Conservation (phyloP, 495 filamentous ascomycete genomes). For the Neurospora sublineolata region DNA sequence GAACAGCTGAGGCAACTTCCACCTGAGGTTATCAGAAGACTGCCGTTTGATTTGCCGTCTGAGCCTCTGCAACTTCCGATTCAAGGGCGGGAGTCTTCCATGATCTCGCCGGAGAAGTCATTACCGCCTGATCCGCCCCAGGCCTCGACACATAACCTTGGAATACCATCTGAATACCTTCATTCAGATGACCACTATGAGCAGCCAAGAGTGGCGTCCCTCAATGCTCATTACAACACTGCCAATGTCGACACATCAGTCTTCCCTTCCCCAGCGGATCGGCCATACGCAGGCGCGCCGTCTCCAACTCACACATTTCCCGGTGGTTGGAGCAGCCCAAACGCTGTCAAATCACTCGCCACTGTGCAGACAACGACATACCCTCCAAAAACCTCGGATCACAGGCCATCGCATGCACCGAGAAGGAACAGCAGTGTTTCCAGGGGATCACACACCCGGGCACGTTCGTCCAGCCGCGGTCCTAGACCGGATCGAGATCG, state of each 20-base stretch:
- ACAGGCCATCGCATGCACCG: neutral
- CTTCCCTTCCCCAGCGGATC: neutral
- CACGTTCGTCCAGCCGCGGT: neutral
- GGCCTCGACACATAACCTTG: neutral
- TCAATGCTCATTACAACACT: neutral
- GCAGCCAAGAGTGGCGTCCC: neutral
- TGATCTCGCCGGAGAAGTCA: neutral
- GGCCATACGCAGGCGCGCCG: neutral
- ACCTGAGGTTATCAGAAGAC: neutral
- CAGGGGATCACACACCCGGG: neutral
- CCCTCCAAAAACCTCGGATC: neutral
- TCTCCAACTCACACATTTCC: neutral
- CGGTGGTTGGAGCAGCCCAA: neutral
- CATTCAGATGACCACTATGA: neutral
- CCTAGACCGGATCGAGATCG: neutral
- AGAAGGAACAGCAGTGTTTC: neutral
- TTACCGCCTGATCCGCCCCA: neutral
- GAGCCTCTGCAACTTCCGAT: neutral
- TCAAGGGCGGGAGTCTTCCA: neutral
- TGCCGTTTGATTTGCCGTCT: neutral
- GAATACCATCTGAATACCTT: neutral
- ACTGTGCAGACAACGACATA: neutral
- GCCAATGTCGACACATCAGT: neutral
- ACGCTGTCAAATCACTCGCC: neutral
- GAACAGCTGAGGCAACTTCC: neutral